phyloP scores from a whole-genome alignment of 805 yeast species.

The Peterozyma toletana region DNA sequence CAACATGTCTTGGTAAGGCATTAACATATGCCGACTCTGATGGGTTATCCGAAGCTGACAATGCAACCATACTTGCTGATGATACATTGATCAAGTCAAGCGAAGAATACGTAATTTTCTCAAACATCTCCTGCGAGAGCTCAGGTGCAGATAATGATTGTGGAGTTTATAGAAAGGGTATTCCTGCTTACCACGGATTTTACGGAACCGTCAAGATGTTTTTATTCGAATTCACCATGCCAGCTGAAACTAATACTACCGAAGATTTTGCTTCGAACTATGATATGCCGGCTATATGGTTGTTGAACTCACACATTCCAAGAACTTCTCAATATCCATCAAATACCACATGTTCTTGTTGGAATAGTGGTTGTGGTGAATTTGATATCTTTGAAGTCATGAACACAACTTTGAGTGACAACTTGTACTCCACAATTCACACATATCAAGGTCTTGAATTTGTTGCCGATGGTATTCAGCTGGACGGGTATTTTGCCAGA shows the following conservation, averaged over 20 bases:
- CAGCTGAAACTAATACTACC: conserved; percentile 36
- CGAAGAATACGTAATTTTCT: conserved; percentile 53
- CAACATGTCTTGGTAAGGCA: conserved; percentile 64
- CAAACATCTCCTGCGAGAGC: conserved; percentile 47
- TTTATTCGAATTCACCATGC: conserved; percentile 63
- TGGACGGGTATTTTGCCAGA: conserved; percentile 51
- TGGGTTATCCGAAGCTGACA: conserved; percentile 41
- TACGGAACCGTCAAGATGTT: conserved; percentile 65
- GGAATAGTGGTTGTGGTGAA: conserved; percentile 78
- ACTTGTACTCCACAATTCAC: conserved; percentile 63
- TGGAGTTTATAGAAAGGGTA: conserved; percentile 70
- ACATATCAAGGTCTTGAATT: conserved; percentile 68
- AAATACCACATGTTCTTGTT: conserved; percentile 61
- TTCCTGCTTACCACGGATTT: conserved; percentile 70
- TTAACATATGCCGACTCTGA: conserved; percentile 52
- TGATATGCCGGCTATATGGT: conserved; percentile 75
- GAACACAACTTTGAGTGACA: conserved; percentile 49
- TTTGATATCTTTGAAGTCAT: conserved; percentile 70
- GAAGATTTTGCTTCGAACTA: conserved; percentile 28
- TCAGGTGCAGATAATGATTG: conserved; percentile 54
- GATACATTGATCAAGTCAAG: conserved; percentile 47
- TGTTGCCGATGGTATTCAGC: conserved; percentile 53
- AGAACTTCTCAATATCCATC: conserved; percentile 66
- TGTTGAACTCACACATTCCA: conserved; percentile 64
- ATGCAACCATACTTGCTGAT: conserved; percentile 39